Base-by-base conservation (phyloP, 1,284 basidiomycete species). In the Phlebopus sp. region DNA sequence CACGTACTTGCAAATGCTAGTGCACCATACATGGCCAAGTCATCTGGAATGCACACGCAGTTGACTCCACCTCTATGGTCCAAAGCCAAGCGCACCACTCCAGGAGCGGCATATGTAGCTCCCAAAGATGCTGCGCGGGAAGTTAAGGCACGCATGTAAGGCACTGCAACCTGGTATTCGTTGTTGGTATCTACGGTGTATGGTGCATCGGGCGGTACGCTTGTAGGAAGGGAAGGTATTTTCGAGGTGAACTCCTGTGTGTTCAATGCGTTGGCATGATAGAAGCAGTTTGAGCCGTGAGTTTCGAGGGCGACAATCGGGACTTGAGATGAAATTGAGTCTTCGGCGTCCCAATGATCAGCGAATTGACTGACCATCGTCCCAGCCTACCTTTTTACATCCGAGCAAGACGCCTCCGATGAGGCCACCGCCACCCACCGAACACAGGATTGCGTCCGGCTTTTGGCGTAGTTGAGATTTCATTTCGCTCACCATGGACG, bases 381-480 rank as follows among this genome's bases (percentile, higher is more conserved):
- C 78, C 86, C 86, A 89, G 14, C 76, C 78, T 0, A 76, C 72
- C 1, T 62, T 62, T 51, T 73, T 73, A 55, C 84, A 87, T 5
- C 86, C 86, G 6, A 72, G 62, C 31, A 90, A 78, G 36, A 88
- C 67, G 0, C 87, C 86, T 13, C 81, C 84, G 2, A 86, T 66
- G 1, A 90, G 68, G 1, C 87, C 86, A 1, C 75, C 86, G 0
- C 87, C 86, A 21, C 87, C 87, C 8, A 89, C 84, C 47, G 82
- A 83, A 55, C 87, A 89, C 52, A 90, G 78, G 37, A 90, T 81
- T 1, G 84, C 85, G 52, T 83, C 78, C 2, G 87, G 87, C 55
- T 75, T 78, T 36, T 53, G 52, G 3, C 66, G 64, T 2, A 88
- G 66, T 55, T 87, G 83, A 13, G 58, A 55, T 14, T 70, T 62